These are phyloP conservation scores for Lycium ferocissimum DNA, from an alignment of 257 asterid genomes.

Conservation along the genomic window DNA sequence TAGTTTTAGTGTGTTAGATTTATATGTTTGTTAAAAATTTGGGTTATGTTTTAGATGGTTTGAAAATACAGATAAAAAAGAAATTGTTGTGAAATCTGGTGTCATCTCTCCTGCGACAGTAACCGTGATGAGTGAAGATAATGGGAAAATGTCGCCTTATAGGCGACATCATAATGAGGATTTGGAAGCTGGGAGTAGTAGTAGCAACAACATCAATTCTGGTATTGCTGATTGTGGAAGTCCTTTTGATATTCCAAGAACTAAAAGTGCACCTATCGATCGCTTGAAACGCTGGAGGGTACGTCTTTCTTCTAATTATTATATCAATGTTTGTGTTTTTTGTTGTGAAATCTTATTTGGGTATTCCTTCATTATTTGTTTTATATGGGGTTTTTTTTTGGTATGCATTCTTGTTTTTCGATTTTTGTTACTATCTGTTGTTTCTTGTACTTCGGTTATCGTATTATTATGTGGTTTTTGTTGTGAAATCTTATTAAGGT, in stretches of 20 bases:
- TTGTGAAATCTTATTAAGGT: not conserved
- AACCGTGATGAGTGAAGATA: constrained; percentile 41
- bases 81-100: constrained; percentile 36
- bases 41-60: not conserved
- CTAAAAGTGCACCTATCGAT: constrained; percentile 82
- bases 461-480: not conserved
- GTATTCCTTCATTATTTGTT: too few species aligned
- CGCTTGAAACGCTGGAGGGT: constrained; percentile 90
- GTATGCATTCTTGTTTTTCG: too few species aligned
- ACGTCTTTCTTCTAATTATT: constrained; percentile 35
- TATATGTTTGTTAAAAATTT: not conserved
- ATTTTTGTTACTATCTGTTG: too few species aligned
- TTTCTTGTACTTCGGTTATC: too few species aligned
- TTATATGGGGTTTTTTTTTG: too few species aligned
- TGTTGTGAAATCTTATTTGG: not conserved
- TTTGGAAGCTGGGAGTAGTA: constrained; percentile 55
- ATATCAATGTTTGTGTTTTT: not conserved
- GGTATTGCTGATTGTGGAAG: constrained; percentile 56
- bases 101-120: constrained; percentile 84
- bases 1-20: not conserved
- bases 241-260: constrained; percentile 75
- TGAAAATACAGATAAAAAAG: constrained; percentile 22
- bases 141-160: constrained; percentile 56
- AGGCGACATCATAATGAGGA: constrained; percentile 62
- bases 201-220: constrained; percentile 28